A percentile compares a stretch with the other conserved stretches of the same genome.
Conservation (phyloP, 2,329 filamentous ascomycete genomes). For the Plenodomus biglobosus region DNA sequence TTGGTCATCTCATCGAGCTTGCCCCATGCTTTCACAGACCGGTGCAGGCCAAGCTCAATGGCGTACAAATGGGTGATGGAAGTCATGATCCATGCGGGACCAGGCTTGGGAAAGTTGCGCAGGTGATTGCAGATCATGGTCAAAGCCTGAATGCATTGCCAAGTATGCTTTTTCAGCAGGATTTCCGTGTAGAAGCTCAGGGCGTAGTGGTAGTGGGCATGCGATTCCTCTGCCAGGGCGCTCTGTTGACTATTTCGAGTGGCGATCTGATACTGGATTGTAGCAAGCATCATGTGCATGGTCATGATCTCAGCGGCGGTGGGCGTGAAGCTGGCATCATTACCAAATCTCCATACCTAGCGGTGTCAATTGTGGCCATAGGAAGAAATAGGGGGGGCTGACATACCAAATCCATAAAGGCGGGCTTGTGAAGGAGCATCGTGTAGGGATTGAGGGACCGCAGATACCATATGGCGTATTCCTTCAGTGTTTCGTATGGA, state of each 20-base stretch:
- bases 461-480: constrained; percentile 75
- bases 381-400: neutral
- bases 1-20: constrained; percentile 49
- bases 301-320: constrained; percentile 67
- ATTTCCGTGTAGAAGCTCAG: constrained; percentile 70
- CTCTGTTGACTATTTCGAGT: constrained; percentile 60
- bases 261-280: constrained; percentile 77
- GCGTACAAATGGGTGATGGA: constrained; percentile 67
- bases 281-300: constrained; percentile 77
- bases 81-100: constrained; percentile 69
- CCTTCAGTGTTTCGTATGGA: constrained; percentile 62
- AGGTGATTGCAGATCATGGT: constrained; percentile 71
- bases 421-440: constrained; percentile 75
- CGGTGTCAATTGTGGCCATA: constrained; percentile 3
- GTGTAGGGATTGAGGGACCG: constrained; percentile 69
- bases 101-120: constrained; percentile 77
- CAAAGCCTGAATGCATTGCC: constrained; percentile 72
- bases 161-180: constrained; percentile 59
- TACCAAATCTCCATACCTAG: constrained; percentile 71
- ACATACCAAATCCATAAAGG: constrained; percentile 68
- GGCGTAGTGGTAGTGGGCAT: constrained; percentile 77
- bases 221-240: constrained; percentile 64
- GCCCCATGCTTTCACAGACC: constrained; percentile 64
- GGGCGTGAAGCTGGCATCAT: constrained; percentile 65
- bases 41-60: constrained; percentile 74